Evolutionary conservation across 352 stramenopile genomes (phyloP), one percentile per base, ranked within the genome.

Genomic region (Phytophthora citrophthora): DNA sequence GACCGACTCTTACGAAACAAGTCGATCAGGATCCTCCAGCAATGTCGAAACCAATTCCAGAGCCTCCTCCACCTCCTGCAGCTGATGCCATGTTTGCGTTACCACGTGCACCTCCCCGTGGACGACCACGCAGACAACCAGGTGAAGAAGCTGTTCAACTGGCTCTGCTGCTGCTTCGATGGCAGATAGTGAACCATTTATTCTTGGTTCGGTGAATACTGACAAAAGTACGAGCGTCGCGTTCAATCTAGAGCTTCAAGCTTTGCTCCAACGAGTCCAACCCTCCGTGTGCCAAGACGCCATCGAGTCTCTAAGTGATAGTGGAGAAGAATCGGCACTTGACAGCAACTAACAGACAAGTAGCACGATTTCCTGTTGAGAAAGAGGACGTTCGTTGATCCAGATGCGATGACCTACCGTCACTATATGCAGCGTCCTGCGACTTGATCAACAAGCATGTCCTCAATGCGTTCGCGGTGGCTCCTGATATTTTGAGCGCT

Each of bases 381-480:
- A 32, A 32, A 32, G 27, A 32, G 27, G 27, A 32, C 27, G 27
- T 9, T 32, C 27, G 10, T 32, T 32, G 27, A 10, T 32, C 1
- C 8, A 7, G 10, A 11, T 32, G 27, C 10, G 27, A 9, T 9
- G 27, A 32, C 27, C 27, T 10, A 32, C 27, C 27, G 27, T 34
- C 29, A 34, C 1, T 34, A 8, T 34, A 34, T 13, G 29, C 8
- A 10, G 29, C 29, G 29, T 34, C 29, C 29, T 34, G 13, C 29
- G 29, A 41, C 15, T 41, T 41, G 52, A 38, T 70, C 65, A 0
- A 73, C 53, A 20, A 82, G 68, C 2, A 61, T 52, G 27, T 83
- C 79, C 41, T 83, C 72, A 13, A 83, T 81, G 60, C 78, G 64
- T 31, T 70, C 57, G 13, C 68, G 68, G 26, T 67, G 74, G 15